A percentile compares a stretch with the other conserved stretches of the same genome.
These are phyloP conservation scores for Domatiomyces globalis DNA, from an alignment of 2,329 filamentous ascomycete species.

Conservation along the genomic window DNA sequence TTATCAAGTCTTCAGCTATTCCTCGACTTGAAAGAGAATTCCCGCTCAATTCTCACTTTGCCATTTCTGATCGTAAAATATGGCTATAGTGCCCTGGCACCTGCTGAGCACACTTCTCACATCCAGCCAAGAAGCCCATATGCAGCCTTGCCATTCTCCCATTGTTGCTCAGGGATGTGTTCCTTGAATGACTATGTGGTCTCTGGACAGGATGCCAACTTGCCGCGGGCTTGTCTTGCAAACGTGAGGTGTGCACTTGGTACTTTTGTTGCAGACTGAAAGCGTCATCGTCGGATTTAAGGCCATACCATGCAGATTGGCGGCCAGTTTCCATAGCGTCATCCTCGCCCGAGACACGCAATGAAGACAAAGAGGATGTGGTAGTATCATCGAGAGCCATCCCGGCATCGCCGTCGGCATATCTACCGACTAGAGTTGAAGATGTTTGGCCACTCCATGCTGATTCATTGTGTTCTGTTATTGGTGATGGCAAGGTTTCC, in stretches of 20 bases:
- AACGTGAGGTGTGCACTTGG: background rate
- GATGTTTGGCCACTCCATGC: background rate
- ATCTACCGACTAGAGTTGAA: background rate
- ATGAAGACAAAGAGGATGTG: conserved; percentile 4
- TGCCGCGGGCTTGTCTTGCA: conserved; percentile 2
- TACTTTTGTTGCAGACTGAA: background rate
- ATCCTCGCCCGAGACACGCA: conserved; percentile 1
- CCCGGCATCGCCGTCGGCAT: conserved; percentile 9
- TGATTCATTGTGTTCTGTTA: background rate
- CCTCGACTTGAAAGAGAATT: background rate
- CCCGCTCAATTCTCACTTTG: background rate
- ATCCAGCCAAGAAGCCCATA: conserved; percentile 65
- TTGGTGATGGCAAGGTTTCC: conserved; percentile 2
- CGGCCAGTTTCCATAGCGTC: background rate
- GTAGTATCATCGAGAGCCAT: conserved; percentile 10
- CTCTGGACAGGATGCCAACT: conserved; percentile 9
- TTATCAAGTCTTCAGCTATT: background rate
- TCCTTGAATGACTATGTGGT: conserved; percentile 1
- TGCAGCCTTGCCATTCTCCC: conserved; percentile 41
- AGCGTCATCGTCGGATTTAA: background rate
- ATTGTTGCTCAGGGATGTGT: background rate
- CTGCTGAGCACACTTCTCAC: conserved; percentile 60
- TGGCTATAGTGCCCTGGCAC: conserved; percentile 72
- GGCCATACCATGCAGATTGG: background rate
- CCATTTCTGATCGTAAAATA: conserved; percentile 38